Conservation (phyloP, 148 eudicot genomes). For the Nepenthes gracilis region DNA sequence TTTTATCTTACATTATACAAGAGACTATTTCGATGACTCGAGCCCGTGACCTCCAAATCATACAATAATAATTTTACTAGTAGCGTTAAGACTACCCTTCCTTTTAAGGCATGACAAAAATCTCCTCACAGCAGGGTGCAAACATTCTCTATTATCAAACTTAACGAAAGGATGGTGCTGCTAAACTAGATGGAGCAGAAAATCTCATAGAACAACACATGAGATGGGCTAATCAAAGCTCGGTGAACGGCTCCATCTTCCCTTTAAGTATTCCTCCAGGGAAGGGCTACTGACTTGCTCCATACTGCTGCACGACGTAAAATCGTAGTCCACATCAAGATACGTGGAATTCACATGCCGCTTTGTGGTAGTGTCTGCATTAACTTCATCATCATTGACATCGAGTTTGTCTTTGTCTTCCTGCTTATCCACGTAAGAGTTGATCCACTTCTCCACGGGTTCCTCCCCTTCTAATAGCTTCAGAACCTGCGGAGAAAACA, state of each 20-base stretch:
- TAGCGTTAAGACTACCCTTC: no score
- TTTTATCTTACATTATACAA: no score
- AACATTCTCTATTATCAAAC: no score
- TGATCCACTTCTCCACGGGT: slow-evolving; percentile 26
- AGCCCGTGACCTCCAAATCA: no score
- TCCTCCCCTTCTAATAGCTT: slow-evolving; percentile 55
- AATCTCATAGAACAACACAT: not conserved
- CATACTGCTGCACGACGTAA: slow-evolving; percentile 42
- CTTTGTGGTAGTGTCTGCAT: slow-evolving; percentile 45
- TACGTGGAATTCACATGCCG: slow-evolving; percentile 57
- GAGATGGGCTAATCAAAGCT: slow-evolving; percentile 28
- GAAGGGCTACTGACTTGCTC: slow-evolving; percentile 38
- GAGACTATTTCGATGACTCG: no score
- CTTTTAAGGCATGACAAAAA: no score
- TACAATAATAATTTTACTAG: no score
- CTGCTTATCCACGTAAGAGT: slow-evolving; percentile 11
- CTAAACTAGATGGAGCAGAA: no score
- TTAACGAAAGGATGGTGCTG: no score
- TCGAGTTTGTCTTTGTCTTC: slow-evolving; percentile 12
- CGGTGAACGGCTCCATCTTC: slow-evolving; percentile 50
- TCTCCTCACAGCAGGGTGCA: no score
- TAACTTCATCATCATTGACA: slow-evolving; percentile 58
- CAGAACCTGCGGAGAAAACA: slow-evolving; percentile 29
- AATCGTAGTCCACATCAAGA: slow-evolving; percentile 45
- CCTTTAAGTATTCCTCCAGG: slow-evolving; percentile 44